These are phyloP conservation scores for Kondoa malvinella DNA, from an alignment of 768 basidiomycete species.

Conservation along the genomic window DNA sequence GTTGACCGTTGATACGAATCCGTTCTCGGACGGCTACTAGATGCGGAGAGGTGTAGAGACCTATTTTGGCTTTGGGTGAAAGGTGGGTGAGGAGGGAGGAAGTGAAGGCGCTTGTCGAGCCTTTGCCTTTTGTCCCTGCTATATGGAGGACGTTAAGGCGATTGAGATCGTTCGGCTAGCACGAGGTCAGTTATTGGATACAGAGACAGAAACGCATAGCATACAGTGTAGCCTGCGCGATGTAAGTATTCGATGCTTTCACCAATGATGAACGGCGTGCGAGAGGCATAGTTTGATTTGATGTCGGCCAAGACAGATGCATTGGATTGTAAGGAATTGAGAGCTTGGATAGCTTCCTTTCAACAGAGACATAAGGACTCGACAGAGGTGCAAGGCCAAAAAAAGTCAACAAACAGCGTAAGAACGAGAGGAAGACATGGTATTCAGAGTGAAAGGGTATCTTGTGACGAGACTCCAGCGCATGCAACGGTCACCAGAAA, in stretches of 20 bases:
- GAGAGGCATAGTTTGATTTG: conserved; percentile 51
- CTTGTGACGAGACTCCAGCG: neutral
- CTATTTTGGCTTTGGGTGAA: conserved; percentile 63
- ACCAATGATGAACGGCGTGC: conserved; percentile 48
- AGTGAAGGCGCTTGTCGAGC: conserved; percentile 84
- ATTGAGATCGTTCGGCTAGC: conserved; percentile 66
- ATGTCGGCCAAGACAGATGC: conserved; percentile 76
- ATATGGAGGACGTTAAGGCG: conserved; percentile 82
- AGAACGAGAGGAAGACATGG: neutral
- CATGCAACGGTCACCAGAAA: too few relatives aligned
- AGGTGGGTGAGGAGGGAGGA: conserved; percentile 65
- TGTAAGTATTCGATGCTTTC: conserved; percentile 81
- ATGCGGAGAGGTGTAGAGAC: conserved; percentile 92
- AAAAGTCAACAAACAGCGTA: neutral
- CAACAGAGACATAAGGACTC: conserved; percentile 6
- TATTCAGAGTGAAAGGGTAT: neutral
- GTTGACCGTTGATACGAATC: conserved; percentile 78
- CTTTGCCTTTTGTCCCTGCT: conserved; percentile 96
- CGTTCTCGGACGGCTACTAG: conserved; percentile 88
- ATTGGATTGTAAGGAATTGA: conserved; percentile 45
- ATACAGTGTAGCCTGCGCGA: conserved; percentile 69
- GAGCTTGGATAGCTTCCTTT: conserved; percentile 34
- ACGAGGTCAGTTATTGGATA: conserved; percentile 3
- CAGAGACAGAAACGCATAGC: conserved; percentile 24
- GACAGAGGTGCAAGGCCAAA: neutral